phyloP scores from a whole-genome alignment of 352 stramenopile genomes.

The Phytophthora pluvialis region DNA sequence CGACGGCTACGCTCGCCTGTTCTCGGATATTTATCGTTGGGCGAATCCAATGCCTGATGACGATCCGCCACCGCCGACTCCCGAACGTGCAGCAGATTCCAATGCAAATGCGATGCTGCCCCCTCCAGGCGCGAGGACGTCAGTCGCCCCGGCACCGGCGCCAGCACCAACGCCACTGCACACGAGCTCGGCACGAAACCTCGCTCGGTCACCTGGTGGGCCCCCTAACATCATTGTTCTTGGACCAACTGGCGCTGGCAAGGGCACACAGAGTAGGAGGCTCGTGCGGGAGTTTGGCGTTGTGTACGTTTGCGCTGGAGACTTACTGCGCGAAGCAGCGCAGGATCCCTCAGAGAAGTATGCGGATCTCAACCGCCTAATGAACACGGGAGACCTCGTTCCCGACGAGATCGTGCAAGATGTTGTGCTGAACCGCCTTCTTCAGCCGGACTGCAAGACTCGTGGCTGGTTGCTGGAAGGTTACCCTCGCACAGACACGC shows the following conservation, averaged over 20 bases:
- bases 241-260: conserved; percentile 93
- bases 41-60: conserved; percentile 27
- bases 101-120: background rate
- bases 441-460: conserved; percentile 84
- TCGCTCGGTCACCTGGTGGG: conserved; percentile 6
- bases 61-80: background rate
- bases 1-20: conserved; percentile 60
- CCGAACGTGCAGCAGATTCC: conserved; percentile 5
- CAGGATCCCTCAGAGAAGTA: conserved; percentile 60
- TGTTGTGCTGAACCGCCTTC: conserved; percentile 78
- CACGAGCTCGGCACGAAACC: conserved; percentile 1
- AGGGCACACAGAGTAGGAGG: conserved; percentile 94
- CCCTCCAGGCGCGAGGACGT: conserved; percentile 14
- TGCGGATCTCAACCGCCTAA: conserved; percentile 83
- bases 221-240: conserved; percentile 86
- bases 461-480: conserved; percentile 95
- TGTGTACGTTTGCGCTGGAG: conserved; percentile 93
- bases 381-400: conserved; percentile 89
- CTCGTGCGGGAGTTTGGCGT: conserved; percentile 90
- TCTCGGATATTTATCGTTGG: conserved; percentile 66
- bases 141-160: conserved; percentile 24
- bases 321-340: conserved; percentile 93
- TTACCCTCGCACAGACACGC: conserved; percentile 92
- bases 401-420: conserved; percentile 95
- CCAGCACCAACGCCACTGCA: conserved; percentile 7